phyloP scores from a whole-genome alignment of 495 filamentous ascomycete species.

The Hypoxylon rickii region DNA sequence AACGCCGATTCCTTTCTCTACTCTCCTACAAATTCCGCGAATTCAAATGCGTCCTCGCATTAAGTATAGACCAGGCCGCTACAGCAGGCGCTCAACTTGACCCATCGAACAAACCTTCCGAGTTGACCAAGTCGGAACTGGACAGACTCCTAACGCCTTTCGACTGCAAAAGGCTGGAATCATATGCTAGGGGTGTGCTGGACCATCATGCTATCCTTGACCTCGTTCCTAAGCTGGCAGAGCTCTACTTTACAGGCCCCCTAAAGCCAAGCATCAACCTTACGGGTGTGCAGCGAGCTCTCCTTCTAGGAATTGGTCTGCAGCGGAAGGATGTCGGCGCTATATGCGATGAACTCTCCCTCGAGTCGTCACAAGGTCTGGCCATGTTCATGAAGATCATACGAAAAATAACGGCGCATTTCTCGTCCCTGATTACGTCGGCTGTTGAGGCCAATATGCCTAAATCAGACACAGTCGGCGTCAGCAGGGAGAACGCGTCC shows the following conservation, averaged over 20 bases:
- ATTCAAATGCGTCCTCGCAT: constrained; percentile 78
- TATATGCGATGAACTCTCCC: constrained; percentile 76
- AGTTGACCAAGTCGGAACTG: constrained; percentile 71
- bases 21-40: constrained; percentile 90
- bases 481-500: constrained; percentile 58
- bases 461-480: constrained; percentile 55
- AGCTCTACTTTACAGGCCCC: constrained; percentile 79
- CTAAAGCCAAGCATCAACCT: constrained; percentile 68
- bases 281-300: constrained; percentile 77
- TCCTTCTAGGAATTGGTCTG: constrained; percentile 85
- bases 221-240: constrained; percentile 79
- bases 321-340: constrained; percentile 85
- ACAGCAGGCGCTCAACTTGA: constrained; percentile 70
- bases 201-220: constrained; percentile 98
- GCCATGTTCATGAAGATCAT: constrained; percentile 97
- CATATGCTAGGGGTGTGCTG: constrained; percentile 93
- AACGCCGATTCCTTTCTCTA: constrained; percentile 82
- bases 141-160: constrained; percentile 82
- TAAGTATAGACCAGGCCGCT: constrained; percentile 88
- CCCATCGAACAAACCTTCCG: constrained; percentile 48
- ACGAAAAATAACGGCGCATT: constrained; percentile 78
- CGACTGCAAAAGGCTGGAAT: constrained; percentile 91
- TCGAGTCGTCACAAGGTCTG: constrained; percentile 78
- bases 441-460: constrained; percentile 75
- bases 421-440: constrained; percentile 73